These are phyloP conservation scores for Daldinia bambusicola DNA, from an alignment of 495 filamentous ascomycete species.

Conservation along the genomic window DNA sequence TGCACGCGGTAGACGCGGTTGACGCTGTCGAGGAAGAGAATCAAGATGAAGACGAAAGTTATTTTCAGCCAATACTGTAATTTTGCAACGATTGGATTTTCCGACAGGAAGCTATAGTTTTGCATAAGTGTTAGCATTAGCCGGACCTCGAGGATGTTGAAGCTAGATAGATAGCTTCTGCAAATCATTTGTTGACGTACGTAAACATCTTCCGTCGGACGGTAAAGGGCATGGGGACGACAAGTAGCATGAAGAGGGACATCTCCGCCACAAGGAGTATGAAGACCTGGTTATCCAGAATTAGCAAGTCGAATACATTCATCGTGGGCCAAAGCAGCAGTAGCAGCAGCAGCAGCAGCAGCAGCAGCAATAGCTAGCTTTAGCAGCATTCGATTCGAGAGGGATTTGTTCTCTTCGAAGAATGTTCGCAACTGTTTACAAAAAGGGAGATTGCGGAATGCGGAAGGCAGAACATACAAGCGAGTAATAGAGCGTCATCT, in stretches of 20 bases:
- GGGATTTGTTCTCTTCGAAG: conserved; percentile 8
- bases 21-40: conserved; percentile 97
- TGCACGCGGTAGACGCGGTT: conserved; percentile 98
- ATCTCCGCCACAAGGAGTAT: conserved; percentile 92
- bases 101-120: conserved; percentile 72
- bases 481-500: conserved; percentile 99
- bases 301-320: conserved; percentile 41
- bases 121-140: not conserved
- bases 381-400: not conserved
- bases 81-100: conserved; percentile 73
- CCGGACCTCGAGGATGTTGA: too few species aligned
- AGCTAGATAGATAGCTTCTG: too few species aligned
- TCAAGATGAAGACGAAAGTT: conserved; percentile 97
- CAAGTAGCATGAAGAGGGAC: conserved; percentile 88
- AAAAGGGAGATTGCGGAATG: conserved; percentile 5
- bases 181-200: conserved; percentile 57
- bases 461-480: conserved; percentile 71
- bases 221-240: conserved; percentile 89
- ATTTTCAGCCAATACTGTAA: conserved; percentile 74
- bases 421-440: too few species aligned
- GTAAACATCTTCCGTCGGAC: conserved; percentile 89
- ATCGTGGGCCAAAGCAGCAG: conserved; percentile 9
- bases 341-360: not conserved
- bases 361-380: too few species aligned
- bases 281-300: conserved; percentile 77